These are phyloP conservation scores for Schwanniomyces polymorphus DNA, from an alignment of 805 yeast genomes.

Conservation along the genomic window DNA sequence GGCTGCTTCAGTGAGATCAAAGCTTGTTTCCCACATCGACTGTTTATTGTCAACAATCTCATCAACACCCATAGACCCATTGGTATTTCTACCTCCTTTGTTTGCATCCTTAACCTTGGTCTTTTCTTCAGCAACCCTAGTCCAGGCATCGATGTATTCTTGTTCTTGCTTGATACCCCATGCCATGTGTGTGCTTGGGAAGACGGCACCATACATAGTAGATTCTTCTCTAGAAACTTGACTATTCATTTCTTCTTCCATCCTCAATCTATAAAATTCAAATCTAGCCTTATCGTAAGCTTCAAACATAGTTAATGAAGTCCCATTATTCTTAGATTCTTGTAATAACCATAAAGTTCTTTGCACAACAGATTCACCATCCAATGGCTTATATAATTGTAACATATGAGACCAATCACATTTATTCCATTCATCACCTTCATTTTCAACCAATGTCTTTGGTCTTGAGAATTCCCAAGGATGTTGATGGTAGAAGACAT, in stretches of 20 bases:
- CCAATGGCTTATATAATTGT: slow-evolving; percentile 73
- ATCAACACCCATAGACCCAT: slow-evolving; percentile 20
- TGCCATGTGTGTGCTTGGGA: slow-evolving; percentile 59
- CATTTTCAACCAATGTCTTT: slow-evolving; percentile 74
- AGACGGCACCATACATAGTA: slow-evolving; percentile 80
- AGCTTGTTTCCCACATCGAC: slow-evolving; percentile 10
- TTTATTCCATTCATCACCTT: slow-evolving; percentile 53
- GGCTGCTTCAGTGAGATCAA: slow-evolving; percentile 2
- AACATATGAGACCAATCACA: slow-evolving; percentile 78
- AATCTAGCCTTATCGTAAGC: slow-evolving; percentile 86
- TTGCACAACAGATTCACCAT: slow-evolving; percentile 71
- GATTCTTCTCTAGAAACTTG: slow-evolving; percentile 79
- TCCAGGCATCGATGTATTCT: slow-evolving; percentile 71
- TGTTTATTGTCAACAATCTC: slow-evolving; percentile 11
- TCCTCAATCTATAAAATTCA: slow-evolving; percentile 85
- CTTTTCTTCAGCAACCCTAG: slow-evolving; percentile 61
- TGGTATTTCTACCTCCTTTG: slow-evolving; percentile 19
- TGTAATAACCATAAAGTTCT: slow-evolving; percentile 41
- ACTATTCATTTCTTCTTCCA: slow-evolving; percentile 77
- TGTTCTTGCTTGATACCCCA: slow-evolving; percentile 74
- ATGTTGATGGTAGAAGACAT: slow-evolving; percentile 83
- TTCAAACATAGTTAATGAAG: slow-evolving; percentile 41
- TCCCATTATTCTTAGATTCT: slow-evolving; percentile 16
- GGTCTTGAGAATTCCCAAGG: slow-evolving; percentile 98
- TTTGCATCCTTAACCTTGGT: slow-evolving; percentile 58